Evolutionary conservation across 225 moss, liverwort and hornwort species (phyloP), one percentile per base, ranked within the genome.

Genomic region (Takakia lepidozioides): DNA sequence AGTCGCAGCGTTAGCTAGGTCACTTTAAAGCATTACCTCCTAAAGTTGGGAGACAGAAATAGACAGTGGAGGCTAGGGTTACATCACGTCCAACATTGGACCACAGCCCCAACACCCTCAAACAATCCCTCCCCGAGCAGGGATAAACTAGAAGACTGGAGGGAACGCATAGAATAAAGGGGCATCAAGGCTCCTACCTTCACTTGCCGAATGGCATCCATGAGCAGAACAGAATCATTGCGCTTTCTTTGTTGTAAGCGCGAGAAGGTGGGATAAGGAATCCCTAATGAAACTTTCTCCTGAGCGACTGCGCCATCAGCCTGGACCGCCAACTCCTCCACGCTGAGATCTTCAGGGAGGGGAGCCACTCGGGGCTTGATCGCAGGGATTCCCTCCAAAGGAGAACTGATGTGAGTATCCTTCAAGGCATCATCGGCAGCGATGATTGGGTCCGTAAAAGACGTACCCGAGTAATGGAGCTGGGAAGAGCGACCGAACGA

Each of bases 351-450:
- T 52, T 91, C 91, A 0, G 91, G 98, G 10, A 91, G 83, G 47
- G 87, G 87, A 5, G 98, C 98, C 19, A 98, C 98, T 5, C 98
- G 80, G 43, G 91, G 87, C 48, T 46, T 46, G n/a, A n/a, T n/a
- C n/a, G n/a, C n/a, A n/a, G n/a, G n/a, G n/a, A n/a, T n/a, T n/a
- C n/a, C n/a, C n/a, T n/a, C n/a, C n/a, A n/a, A n/a, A n/a, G n/a
- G n/a, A n/a, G n/a, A n/a, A n/a, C n/a, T n/a, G n/a, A n/a, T n/a
- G n/a, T n/a, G n/a, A n/a, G n/a, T n/a, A n/a, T n/a, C n/a, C n/a
- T n/a, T n/a, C n/a, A n/a, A n/a, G n/a, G n/a, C n/a, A n/a, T n/a
- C n/a, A n/a, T n/a, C n/a, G n/a, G n/a, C n/a, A n/a, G n/a, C n/a
- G n/a, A n/a, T n/a, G n/a, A n/a, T n/a, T n/a, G n/a, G n/a, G n/a